phyloP scores from a whole-genome alignment of 148 eudicot species.

The Arbutus unedo region DNA sequence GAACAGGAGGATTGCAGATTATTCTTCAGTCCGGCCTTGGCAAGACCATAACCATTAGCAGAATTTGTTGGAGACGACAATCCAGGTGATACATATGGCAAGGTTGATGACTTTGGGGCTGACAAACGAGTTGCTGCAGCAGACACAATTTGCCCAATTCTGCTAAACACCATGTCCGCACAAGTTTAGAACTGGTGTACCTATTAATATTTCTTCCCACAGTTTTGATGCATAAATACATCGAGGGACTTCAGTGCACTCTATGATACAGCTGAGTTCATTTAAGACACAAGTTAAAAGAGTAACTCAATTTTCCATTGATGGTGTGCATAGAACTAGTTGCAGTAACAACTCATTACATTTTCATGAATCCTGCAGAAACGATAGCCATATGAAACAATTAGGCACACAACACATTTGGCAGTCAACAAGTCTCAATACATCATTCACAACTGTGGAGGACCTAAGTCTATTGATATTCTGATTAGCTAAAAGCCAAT shows the following conservation, averaged over 20 bases:
- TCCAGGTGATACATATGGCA: conserved; percentile 55
- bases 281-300: not conserved
- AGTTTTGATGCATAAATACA: conserved; percentile 7
- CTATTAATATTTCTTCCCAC: conserved; percentile 11
- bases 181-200: conserved; percentile 17
- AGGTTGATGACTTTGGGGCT: conserved; percentile 50
- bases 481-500: no score
- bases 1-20: conserved; percentile 69
- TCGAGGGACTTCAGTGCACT: not conserved
- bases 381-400: conserved; percentile 5
- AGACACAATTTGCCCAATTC: conserved; percentile 50
- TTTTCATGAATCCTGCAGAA: conserved; percentile 20
- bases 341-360: not conserved
- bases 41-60: conserved; percentile 37
- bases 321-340: conserved; percentile 1
- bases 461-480: no score
- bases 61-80: conserved; percentile 63
- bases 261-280: not conserved
- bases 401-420: not conserved
- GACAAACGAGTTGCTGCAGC: conserved; percentile 45
- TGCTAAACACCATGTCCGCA: conserved; percentile 53
- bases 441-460: not conserved
- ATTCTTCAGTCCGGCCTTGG: conserved; percentile 41
- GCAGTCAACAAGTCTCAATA: not conserved
- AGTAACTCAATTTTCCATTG: not conserved